These are phyloP conservation scores for Lablab purpureus DNA, from an alignment of 306 rosid genomes.

Conservation along the genomic window DNA sequence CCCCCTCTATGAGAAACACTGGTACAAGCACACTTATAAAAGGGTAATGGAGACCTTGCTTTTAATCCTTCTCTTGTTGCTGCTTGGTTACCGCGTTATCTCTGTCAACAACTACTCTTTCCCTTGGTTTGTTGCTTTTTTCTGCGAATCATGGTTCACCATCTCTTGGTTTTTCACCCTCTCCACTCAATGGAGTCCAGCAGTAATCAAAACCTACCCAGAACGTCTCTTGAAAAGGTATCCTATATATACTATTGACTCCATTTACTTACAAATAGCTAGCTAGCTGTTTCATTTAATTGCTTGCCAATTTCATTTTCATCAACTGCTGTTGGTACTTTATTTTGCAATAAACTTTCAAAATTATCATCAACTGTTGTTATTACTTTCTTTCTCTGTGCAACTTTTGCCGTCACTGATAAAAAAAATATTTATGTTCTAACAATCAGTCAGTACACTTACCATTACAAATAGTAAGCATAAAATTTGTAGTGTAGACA, in stretches of 20 bases:
- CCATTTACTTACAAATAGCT: too few relatives aligned
- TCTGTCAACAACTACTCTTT: conserved; percentile 45
- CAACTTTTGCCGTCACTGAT: too few relatives aligned
- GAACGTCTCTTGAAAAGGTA: conserved; percentile 57
- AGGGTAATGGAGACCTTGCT: conserved; percentile 42
- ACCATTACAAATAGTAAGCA: too few relatives aligned
- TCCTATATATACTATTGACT: neutral
- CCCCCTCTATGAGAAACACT: conserved; percentile 50
- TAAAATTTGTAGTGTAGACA: too few relatives aligned
- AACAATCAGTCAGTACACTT: too few relatives aligned
- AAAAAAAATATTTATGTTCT: too few relatives aligned
- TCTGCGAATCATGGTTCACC: conserved; percentile 67
- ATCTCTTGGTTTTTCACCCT: conserved; percentile 50
- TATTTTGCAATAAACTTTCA: too few relatives aligned
- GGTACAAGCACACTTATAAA: conserved; percentile 33
- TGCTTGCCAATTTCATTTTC: neutral
- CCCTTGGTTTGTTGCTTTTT: conserved; percentile 63
- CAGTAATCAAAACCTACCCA: conserved; percentile 57
- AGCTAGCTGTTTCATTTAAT: too few relatives aligned
- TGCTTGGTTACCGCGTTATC: conserved; percentile 54
- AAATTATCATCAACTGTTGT: too few relatives aligned
- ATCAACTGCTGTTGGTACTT: too few relatives aligned
- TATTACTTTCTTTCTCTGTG: too few relatives aligned
- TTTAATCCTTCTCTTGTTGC: conserved; percentile 49
- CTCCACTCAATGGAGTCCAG: conserved; percentile 57